Base-by-base conservation (phyloP, 139 green algal genomes). In the Micractinium sp. region DNA sequence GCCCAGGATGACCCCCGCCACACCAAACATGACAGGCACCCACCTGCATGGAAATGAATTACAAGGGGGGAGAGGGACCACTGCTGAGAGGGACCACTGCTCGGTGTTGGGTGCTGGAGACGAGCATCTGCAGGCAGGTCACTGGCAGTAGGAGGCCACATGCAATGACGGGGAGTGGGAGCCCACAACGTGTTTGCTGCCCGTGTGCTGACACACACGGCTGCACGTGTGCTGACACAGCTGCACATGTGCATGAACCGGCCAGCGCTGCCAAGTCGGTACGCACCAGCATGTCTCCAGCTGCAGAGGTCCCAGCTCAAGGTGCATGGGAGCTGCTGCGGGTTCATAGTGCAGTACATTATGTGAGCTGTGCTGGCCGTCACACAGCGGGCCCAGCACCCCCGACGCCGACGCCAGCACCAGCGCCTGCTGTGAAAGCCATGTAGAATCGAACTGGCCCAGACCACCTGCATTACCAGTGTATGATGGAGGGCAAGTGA, bases 21-120 rank as follows among this genome's bases (percentile, higher is more conserved):
- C 38, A 0, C 88, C 94, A 90, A 97, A 97, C 61, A 97, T 89
- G 22, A 93, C 53, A 0, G 94, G 94, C n/a, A 96, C 93, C 95
- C 95, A 97, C 83, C 83, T 87, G 83, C 67, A 61, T 20, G 23
- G 27, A 5, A 27, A 12, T 71, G 63, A 71, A 25, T 25, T n/a
- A n/a, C n/a, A n/a, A n/a, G n/a, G n/a, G n/a, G n/a, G n/a, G 22
- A 71, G 63, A 31, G 63, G 63, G 22, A 71, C n/a, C n/a, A n/a
- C n/a, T n/a, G n/a, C n/a, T n/a, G n/a, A n/a, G n/a, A n/a, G n/a
- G n/a, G n/a, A n/a, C n/a, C n/a, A n/a, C n/a, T n/a, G n/a, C n/a
- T n/a, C n/a, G n/a, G n/a, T n/a, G n/a, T n/a, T n/a, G 63, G 67
- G 67, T 75, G 67, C n/a, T 29, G 31, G 67, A 31, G 67, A 9